phyloP scores from a whole-genome alignment of 495 filamentous ascomycete species.

The Extremus antarcticus region DNA sequence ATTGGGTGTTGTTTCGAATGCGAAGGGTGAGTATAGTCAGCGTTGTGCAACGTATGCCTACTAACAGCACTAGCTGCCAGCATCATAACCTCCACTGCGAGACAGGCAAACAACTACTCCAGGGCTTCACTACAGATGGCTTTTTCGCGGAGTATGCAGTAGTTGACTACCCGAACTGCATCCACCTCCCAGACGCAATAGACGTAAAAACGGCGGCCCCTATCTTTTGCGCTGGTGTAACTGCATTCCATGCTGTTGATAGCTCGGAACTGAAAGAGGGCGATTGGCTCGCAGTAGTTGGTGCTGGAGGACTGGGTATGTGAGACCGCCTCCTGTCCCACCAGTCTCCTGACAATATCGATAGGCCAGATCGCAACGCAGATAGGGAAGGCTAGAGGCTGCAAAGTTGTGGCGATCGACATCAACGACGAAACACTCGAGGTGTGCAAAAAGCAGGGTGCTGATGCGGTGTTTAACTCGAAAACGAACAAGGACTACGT shows the following conservation, averaged over 20 bases:
- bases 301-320: constrained; percentile 2
- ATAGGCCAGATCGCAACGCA: constrained; percentile 21
- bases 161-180: constrained; percentile 31
- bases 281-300: constrained; percentile 28
- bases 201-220: constrained; percentile 27
- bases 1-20: constrained; percentile 33
- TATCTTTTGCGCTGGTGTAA: constrained; percentile 34
- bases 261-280: constrained; percentile 29
- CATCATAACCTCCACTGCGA: constrained; percentile 31
- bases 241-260: constrained; percentile 33
- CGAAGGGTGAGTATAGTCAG: constrained; percentile 14
- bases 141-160: constrained; percentile 33
- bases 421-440: constrained; percentile 26
- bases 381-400: constrained; percentile 27
- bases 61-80: constrained; percentile 17
- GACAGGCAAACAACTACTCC: constrained; percentile 27
- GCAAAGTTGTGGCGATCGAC: constrained; percentile 24
- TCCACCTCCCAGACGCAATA: constrained; percentile 25
- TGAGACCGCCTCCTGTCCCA: too few species aligned
- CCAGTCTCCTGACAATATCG: background rate
- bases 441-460: constrained; percentile 23
- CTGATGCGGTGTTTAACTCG: constrained; percentile 32
- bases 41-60: background rate
- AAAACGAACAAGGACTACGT: constrained; percentile 26
- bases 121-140: constrained; percentile 32